Percentiles rank a stretch among this genome's conserved stretches.
phyloP scores from a whole-genome alignment of 129 eudicot genomes.

The Silybum marianum region DNA sequence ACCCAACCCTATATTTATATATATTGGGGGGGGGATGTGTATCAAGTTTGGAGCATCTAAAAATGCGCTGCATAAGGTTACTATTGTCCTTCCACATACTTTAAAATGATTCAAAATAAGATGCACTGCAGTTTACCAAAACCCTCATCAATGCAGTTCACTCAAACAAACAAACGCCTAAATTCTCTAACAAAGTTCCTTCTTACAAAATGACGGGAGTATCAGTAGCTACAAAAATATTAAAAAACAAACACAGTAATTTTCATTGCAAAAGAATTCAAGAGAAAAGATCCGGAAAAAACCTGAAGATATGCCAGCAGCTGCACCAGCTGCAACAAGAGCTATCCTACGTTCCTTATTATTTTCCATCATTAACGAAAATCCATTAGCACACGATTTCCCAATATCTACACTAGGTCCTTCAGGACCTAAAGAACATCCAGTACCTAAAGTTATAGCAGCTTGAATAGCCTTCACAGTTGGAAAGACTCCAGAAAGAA shows the following conservation, averaged over 20 bases:
- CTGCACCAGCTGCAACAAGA: constrained; percentile 99
- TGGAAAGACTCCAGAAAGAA: constrained; percentile 77
- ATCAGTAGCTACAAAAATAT: background rate
- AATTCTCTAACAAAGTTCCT: background rate
- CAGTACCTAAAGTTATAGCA: constrained; percentile 92
- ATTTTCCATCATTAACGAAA: constrained; percentile 83
- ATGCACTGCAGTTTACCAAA: background rate
- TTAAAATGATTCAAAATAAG: background rate
- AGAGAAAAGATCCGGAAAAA: constrained; percentile 28
- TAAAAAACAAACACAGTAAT: background rate
- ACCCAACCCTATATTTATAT: no score
- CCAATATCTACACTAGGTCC: constrained; percentile 99
- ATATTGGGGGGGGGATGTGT: no score
- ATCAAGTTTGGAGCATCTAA: background rate
- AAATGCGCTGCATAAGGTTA: background rate
- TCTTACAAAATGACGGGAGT: background rate
- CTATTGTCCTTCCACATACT: background rate
- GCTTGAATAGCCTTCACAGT: constrained; percentile 91
- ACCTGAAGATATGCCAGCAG: constrained; percentile 99
- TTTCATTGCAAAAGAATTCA: background rate
- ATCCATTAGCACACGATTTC: constrained; percentile 95
- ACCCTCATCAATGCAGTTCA: background rate
- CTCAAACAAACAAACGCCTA: background rate
- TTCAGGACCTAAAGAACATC: constrained; percentile 98
- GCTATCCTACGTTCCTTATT: constrained; percentile 95